Percentiles rank a stretch among this genome's conserved stretches.
Conservation (phyloP, 2,329 filamentous ascomycete species). For the Fusarium newnesense region DNA sequence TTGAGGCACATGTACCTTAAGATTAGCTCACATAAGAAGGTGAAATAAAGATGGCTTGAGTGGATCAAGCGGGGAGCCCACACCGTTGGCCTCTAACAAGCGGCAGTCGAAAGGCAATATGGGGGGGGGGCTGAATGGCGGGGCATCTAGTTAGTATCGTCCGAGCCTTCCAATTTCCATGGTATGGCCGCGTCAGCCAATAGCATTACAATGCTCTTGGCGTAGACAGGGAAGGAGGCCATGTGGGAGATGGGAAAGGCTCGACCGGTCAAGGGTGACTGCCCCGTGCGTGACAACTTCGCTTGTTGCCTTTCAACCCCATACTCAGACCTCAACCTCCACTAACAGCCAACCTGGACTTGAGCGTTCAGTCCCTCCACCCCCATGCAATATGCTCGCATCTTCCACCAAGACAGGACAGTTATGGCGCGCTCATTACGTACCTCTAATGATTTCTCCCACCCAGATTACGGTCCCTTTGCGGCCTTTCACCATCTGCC, state of each 20-base stretch:
- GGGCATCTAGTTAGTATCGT: conserved; percentile 4
- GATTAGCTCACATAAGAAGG: conserved; percentile 9
- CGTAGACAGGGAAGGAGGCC: conserved; percentile 19
- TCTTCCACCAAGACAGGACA: conserved; percentile 36
- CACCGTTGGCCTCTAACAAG: conserved; percentile 21
- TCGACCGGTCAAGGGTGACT: conserved; percentile 39
- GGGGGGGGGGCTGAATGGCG: conserved; percentile 31
- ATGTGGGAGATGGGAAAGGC: conserved; percentile 25
- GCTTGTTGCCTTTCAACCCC: conserved; percentile 37
- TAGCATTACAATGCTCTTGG: neutral
- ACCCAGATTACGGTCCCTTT: conserved; percentile 2
- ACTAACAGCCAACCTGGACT: conserved; percentile 9
- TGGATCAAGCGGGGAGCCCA: conserved; percentile 9
- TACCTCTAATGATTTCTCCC: neutral
- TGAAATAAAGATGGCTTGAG: conserved; percentile 7
- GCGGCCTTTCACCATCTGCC: conserved; percentile 19
- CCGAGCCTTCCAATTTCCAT: conserved; percentile 1
- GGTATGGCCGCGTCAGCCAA: conserved; percentile 15
- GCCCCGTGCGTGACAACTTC: conserved; percentile 39
- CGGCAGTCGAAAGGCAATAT: conserved; percentile 13
- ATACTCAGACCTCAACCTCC: conserved; percentile 12
- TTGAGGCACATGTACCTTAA: neutral
- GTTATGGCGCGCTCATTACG: conserved; percentile 16
- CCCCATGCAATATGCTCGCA: conserved; percentile 32
- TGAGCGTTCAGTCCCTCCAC: conserved; percentile 10